A percentile compares a stretch with the other conserved stretches of the same genome.
Conservation (phyloP, 202 grass and related monocot genomes). For the Musa balbisiana region DNA sequence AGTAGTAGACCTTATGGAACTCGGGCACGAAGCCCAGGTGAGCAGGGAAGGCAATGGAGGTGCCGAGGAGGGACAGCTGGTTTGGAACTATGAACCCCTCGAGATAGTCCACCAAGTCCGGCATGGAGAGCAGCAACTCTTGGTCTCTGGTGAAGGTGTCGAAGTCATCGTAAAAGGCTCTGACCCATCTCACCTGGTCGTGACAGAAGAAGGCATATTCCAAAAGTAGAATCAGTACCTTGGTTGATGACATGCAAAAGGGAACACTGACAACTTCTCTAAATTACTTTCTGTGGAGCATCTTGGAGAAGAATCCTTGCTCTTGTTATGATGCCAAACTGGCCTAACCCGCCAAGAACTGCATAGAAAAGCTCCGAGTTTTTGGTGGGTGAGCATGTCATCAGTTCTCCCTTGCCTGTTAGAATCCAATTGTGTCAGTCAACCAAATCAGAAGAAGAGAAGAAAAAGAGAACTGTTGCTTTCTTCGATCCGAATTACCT, state of each 20-base stretch:
- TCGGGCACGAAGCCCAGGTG: conserved; percentile 51
- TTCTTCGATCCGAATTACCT: conserved; percentile 49
- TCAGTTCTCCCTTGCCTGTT: conserved; percentile 62
- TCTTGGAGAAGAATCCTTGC: conserved; percentile 84
- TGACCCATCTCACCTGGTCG: conserved; percentile 77
- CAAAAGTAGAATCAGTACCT: conserved; percentile 10
- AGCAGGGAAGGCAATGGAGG: conserved; percentile 71
- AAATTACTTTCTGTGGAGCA: conserved; percentile 72
- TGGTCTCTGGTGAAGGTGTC: conserved; percentile 64
- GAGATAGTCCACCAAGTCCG: conserved; percentile 75
- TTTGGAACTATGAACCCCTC: conserved; percentile 89
- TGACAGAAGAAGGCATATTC: neutral
- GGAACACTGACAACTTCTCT: conserved; percentile 13
- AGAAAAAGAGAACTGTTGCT: conserved; percentile 25
- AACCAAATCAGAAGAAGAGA: conserved; percentile 37
- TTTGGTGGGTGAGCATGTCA: conserved; percentile 69
- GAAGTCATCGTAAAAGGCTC: conserved; percentile 96
- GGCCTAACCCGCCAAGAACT: conserved; percentile 85
- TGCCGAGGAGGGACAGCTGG: conserved; percentile 66
- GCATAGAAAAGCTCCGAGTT: conserved; percentile 75
- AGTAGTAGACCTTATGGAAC: conserved; percentile 83
- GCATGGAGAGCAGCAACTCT: conserved; percentile 73
- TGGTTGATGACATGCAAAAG: conserved; percentile 15
- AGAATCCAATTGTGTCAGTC: conserved; percentile 28
- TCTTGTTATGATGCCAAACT: conserved; percentile 94